Percentiles rank a stretch among this genome's conserved stretches.
Evolutionary conservation across 2,329 filamentous ascomycete genomes (phyloP).

Genomic region (Colletotrichum sp.): DNA sequence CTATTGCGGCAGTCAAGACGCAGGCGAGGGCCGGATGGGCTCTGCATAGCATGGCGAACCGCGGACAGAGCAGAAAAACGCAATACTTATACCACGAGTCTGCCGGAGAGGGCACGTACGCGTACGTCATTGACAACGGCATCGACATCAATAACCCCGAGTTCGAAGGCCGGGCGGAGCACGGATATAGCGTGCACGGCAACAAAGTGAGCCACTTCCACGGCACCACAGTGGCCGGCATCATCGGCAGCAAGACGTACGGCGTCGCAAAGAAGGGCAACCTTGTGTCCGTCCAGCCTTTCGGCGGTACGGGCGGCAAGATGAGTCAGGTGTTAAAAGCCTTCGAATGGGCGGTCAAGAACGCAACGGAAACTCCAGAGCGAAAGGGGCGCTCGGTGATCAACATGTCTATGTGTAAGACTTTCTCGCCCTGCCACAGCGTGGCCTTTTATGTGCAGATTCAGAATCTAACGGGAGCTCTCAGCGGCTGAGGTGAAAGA

Average conservation of each 20-base stretch:
- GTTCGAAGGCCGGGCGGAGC: constrained; percentile 34
- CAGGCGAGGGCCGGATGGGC: constrained; percentile 46
- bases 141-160: constrained; percentile 32
- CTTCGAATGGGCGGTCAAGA: constrained; percentile 37
- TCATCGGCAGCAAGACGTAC: constrained; percentile 38
- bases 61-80: constrained; percentile 17
- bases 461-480: neutral
- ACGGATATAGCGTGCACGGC: constrained; percentile 25
- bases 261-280: constrained; percentile 48
- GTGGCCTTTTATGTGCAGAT: neutral
- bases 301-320: constrained; percentile 37
- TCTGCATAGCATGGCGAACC: constrained; percentile 47
- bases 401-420: constrained; percentile 45
- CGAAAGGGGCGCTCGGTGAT: constrained; percentile 39
- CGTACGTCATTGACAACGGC: constrained; percentile 48
- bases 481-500: neutral
- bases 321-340: constrained; percentile 31
- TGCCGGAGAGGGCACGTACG: constrained; percentile 39
- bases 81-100: constrained; percentile 36
- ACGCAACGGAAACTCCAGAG: constrained; percentile 32
- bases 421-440: neutral
- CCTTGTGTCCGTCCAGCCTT: constrained; percentile 51
- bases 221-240: constrained; percentile 45
- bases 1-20: constrained; percentile 23
- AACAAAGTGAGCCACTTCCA: constrained; percentile 39